phyloP scores from a whole-genome alignment of 371 early-diverging fungal genomes.

The Smittium culicis region DNA sequence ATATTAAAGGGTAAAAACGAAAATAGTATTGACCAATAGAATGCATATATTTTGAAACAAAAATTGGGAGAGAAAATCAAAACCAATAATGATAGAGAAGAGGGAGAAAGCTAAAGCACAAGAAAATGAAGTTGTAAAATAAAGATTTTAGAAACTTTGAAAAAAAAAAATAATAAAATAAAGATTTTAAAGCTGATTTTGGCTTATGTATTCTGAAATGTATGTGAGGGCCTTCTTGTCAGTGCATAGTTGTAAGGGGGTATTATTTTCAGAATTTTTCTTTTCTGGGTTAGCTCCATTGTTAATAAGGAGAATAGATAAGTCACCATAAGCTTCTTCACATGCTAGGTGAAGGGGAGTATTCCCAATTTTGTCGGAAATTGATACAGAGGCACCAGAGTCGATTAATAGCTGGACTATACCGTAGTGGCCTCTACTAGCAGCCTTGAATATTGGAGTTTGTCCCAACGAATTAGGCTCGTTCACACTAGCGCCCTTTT shows the following conservation, averaged over 20 bases:
- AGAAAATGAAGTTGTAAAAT: too few species aligned
- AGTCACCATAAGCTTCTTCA: conserved; percentile 6
- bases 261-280: neutral
- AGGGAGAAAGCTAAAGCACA: too few species aligned
- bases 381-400: neutral
- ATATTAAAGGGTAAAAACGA: too few species aligned
- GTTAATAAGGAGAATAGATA: neutral
- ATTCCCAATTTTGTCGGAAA: conserved; percentile 7
- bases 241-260: conserved; percentile 5
- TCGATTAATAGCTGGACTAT: conserved; percentile 3
- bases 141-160: too few species aligned
- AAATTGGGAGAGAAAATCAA: too few species aligned
- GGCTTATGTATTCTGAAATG: too few species aligned
- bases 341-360: conserved; percentile 9
- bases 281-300: conserved; percentile 3
- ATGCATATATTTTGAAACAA: too few species aligned
- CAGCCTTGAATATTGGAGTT: neutral
- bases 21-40: too few species aligned
- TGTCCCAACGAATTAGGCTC: conserved; percentile 1
- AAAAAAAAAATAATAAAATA: too few species aligned
- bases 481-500: neutral
- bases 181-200: too few species aligned
- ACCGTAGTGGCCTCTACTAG: neutral
- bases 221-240: neutral
- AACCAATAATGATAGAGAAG: too few species aligned